These are phyloP conservation scores for Penicillium sp. DNA, from an alignment of 2,329 filamentous ascomycete genomes.

Conservation along the genomic window DNA sequence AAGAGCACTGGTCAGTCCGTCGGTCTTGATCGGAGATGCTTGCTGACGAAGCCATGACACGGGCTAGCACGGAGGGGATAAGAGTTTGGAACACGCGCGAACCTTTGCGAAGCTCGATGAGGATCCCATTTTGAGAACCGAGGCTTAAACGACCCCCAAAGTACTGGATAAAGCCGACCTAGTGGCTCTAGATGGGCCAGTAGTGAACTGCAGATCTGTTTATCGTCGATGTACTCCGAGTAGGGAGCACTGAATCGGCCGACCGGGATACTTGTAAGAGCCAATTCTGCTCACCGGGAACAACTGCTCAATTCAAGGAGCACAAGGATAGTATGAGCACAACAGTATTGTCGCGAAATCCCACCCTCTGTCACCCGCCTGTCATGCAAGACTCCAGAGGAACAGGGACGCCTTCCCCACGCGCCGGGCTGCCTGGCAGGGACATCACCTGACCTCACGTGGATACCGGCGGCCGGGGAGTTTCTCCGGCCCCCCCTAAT, in stretches of 20 bases:
- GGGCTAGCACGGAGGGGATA: not conserved
- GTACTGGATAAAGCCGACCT: too few species aligned
- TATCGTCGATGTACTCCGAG: too few species aligned
- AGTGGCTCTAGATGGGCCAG: too few species aligned
- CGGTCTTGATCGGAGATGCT: not conserved
- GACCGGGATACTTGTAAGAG: too few species aligned
- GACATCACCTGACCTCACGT: slow-evolving; percentile 18
- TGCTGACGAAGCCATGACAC: not conserved
- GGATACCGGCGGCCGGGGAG: slow-evolving; percentile 12
- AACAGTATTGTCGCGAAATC: too few species aligned
- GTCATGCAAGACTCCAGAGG: not conserved
- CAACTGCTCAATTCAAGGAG: too few species aligned
- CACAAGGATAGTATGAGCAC: too few species aligned
- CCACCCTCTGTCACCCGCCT: not conserved
- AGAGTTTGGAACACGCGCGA: not conserved
- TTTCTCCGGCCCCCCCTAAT: slow-evolving; percentile 26
- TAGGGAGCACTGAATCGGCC: too few species aligned
- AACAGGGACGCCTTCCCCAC: slow-evolving; percentile 2
- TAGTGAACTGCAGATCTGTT: too few species aligned
- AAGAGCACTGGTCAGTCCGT: slow-evolving; percentile 4
- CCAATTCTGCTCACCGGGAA: too few species aligned
- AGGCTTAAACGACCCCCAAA: not conserved
- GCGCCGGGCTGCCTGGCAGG: not conserved
- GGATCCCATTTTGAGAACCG: slow-evolving; percentile 28
- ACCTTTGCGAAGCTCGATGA: slow-evolving; percentile 34